phyloP scores from a whole-genome alignment of 1,139 yeast species.

The Eremothecium cymbalariae region DNA sequence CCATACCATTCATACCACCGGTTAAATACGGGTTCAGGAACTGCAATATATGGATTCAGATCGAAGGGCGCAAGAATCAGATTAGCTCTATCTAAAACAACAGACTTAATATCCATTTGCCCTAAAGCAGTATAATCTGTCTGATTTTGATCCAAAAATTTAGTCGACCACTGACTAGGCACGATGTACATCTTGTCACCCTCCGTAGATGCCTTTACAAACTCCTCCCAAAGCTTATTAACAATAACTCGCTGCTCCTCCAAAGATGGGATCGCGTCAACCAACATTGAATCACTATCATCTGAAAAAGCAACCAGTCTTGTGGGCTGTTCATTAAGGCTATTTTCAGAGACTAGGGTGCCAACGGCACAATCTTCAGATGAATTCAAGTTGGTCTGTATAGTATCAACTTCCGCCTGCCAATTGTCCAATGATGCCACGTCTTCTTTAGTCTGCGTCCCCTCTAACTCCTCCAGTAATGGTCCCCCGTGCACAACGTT shows the following conservation, averaged over 20 bases:
- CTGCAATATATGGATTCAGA: conserved; percentile 28
- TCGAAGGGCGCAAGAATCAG: conserved; percentile 30
- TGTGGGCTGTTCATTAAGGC: too few relatives aligned
- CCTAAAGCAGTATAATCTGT: conserved; percentile 27
- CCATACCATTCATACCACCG: conserved; percentile 50
- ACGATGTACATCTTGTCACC: conserved; percentile 34
- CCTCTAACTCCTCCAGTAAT: too few relatives aligned
- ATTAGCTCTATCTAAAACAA: conserved; percentile 28
- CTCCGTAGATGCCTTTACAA: conserved; percentile 19
- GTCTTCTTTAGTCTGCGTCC: background rate
- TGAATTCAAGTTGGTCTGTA: background rate
- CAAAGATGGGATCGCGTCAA: conserved; percentile 13
- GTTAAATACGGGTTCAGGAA: conserved; percentile 40
- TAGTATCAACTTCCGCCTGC: background rate
- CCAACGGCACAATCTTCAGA: too few relatives aligned
- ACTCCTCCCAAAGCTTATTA: conserved; percentile 10
- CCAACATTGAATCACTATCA: conserved; percentile 9
- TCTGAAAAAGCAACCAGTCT: too few relatives aligned
- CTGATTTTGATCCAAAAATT: conserved; percentile 25
- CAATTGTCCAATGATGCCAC: background rate
- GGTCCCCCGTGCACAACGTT: too few relatives aligned
- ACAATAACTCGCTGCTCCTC: conserved; percentile 19
- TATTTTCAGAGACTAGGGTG: background rate
- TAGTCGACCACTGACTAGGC: conserved; percentile 34
- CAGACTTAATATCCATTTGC: conserved; percentile 32